These are phyloP conservation scores for Acrocalymma vagum DNA, from an alignment of 2,329 filamentous ascomycete species.

Conservation along the genomic window DNA sequence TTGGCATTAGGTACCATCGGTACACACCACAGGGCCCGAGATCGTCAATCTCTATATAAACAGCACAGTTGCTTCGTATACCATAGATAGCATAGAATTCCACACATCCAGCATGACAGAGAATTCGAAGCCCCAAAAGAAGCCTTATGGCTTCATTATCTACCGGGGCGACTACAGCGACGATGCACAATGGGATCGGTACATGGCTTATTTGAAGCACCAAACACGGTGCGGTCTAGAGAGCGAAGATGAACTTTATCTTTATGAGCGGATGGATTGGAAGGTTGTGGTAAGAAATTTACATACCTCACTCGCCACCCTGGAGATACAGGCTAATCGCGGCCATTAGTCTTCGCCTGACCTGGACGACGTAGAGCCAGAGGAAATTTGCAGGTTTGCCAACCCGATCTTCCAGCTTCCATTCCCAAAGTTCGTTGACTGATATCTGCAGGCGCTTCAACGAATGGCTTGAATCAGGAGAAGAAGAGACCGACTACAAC, in stretches of 20 bases:
- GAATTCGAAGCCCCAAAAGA: no score
- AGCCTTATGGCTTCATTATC: constrained; percentile 10
- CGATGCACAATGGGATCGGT: constrained; percentile 7
- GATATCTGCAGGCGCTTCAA: constrained; percentile 4
- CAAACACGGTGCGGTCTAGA: constrained; percentile 1
- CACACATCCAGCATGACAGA: no score
- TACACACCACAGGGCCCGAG: no score
- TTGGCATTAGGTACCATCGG: no score
- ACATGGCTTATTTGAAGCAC: constrained; percentile 11
- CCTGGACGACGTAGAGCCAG: constrained; percentile 3
- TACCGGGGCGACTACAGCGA: constrained; percentile 8
- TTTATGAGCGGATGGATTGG: constrained; percentile 1
- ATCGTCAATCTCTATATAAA: no score
- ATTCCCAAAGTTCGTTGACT: constrained; percentile 1
- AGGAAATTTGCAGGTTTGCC: neutral
- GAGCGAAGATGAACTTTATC: neutral
- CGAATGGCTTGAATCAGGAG: constrained; percentile 5
- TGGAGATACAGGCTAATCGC: neutral
- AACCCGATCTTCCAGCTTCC: neutral
- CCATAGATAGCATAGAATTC: no score
- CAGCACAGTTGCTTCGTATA: no score
- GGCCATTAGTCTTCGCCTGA: neutral
- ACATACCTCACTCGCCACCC: neutral
- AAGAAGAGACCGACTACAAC: constrained; percentile 4
- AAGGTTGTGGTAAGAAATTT: constrained; percentile 1